A percentile compares a stretch with the other conserved stretches of the same genome.
phyloP scores from a whole-genome alignment of 1,284 basidiomycete species.

The Clitocybe nebularis region DNA sequence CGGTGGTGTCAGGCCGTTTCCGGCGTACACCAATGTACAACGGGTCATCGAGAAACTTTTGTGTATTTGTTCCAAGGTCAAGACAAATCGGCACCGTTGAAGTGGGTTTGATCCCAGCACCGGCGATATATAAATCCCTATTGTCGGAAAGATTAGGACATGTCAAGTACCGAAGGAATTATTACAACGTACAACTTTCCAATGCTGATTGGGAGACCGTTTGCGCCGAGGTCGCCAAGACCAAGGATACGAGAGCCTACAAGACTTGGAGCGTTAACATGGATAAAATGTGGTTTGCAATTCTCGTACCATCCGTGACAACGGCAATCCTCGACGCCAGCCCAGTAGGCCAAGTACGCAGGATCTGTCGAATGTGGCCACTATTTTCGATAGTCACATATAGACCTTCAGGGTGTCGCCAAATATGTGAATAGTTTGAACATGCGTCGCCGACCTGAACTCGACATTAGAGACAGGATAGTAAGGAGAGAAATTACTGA shows the following conservation, averaged over 20 bases:
- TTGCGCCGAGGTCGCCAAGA: constrained; percentile 75
- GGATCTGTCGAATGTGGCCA: constrained; percentile 58
- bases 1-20: constrained; percentile 48
- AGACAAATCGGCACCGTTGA: constrained; percentile 71
- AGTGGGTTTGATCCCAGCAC: constrained; percentile 54
- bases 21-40: constrained; percentile 75
- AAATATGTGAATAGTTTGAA: constrained; percentile 72
- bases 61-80: constrained; percentile 78
- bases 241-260: constrained; percentile 76
- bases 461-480: constrained; percentile 16
- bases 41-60: constrained; percentile 71
- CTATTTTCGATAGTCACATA: constrained; percentile 75
- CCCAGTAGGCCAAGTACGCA: constrained; percentile 56
- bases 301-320: constrained; percentile 66
- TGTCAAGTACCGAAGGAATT: too few species aligned
- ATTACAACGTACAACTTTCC: constrained; percentile 67
- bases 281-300: background rate
- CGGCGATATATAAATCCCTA: constrained; percentile 72
- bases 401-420: constrained; percentile 65
- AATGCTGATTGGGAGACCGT: constrained; percentile 75
- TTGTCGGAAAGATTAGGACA: too few species aligned
- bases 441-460: constrained; percentile 76
- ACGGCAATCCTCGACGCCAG: constrained; percentile 62
- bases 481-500: constrained; percentile 10
- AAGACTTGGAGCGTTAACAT: constrained; percentile 6